Conservation (phyloP, 352 stramenopile genomes). For the Pythium pyrilobum region DNA sequence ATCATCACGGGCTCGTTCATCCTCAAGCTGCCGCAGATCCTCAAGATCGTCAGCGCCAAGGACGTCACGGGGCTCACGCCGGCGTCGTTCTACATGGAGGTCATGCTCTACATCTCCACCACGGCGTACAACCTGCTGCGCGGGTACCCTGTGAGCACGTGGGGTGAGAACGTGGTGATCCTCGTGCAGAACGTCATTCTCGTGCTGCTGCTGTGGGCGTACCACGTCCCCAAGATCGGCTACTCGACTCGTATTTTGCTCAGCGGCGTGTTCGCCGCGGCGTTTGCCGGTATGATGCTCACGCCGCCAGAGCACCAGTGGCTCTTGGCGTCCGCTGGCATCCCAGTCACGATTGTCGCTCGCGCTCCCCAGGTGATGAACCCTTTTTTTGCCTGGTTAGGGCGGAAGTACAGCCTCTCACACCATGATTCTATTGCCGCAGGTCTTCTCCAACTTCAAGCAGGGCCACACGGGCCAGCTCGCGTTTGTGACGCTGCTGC, state of each 20-base stretch:
- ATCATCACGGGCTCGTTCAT: constrained; percentile 85
- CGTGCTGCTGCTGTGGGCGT: constrained; percentile 77
- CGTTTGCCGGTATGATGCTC: constrained; percentile 49
- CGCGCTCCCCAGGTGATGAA: constrained; percentile 66
- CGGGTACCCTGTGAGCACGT: constrained; percentile 82
- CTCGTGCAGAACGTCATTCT: constrained; percentile 81
- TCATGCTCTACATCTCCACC: constrained; percentile 74
- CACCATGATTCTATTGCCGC: neutral
- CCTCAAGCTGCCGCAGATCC: constrained; percentile 87
- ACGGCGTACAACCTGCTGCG: constrained; percentile 83
- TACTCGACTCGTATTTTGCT: constrained; percentile 42
- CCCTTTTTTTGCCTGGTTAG: neutral
- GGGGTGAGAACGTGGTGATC: constrained; percentile 84
- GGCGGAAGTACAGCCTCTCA: too few species aligned
- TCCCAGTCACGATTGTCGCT: constrained; percentile 73
- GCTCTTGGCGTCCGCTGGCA: constrained; percentile 64
- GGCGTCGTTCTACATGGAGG: constrained; percentile 87
- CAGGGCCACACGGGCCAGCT: constrained; percentile 88
- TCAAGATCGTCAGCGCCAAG: constrained; percentile 80
- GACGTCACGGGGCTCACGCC: constrained; percentile 83
- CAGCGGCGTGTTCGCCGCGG: constrained; percentile 36
- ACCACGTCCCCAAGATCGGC: constrained; percentile 51
- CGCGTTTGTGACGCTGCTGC: constrained; percentile 77
- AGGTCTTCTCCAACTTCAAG: constrained; percentile 87
- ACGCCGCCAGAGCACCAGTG: constrained; percentile 73